These are phyloP conservation scores for Trichoderma citrinoviride DNA, from an alignment of 2,329 filamentous ascomycete species.

Conservation along the genomic window DNA sequence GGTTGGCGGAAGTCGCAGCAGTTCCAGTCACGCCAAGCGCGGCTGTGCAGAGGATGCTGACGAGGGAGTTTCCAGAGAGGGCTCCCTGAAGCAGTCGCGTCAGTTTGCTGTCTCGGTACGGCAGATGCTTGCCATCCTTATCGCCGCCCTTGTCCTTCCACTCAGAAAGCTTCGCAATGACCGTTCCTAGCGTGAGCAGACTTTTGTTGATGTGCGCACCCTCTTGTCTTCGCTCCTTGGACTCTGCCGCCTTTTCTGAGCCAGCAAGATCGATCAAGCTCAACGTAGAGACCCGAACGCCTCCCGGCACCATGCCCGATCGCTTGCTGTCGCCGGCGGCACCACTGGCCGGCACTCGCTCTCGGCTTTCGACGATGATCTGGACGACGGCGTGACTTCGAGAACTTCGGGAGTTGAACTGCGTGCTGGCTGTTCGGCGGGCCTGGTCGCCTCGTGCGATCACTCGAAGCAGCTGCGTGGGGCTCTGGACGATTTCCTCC, in stretches of 20 bases:
- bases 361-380: slow-evolving; percentile 95
- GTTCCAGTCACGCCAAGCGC: slow-evolving; percentile 78
- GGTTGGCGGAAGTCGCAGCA: slow-evolving; percentile 66
- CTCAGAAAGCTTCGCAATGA: slow-evolving; percentile 89
- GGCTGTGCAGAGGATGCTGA: slow-evolving; percentile 97
- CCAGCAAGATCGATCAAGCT: slow-evolving; percentile 95
- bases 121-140: slow-evolving; percentile 87
- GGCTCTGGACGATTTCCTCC: slow-evolving; percentile 97
- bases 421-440: slow-evolving; percentile 85
- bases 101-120: slow-evolving; percentile 96
- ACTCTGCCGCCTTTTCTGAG: slow-evolving; percentile 92
- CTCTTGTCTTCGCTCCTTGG: slow-evolving; percentile 89
- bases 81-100: slow-evolving; percentile 90
- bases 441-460: slow-evolving; percentile 93
- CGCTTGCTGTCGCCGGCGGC: slow-evolving; percentile 54
- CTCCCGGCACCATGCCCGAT: slow-evolving; percentile 71
- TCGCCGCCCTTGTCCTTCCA: slow-evolving; percentile 78
- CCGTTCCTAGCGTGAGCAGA: slow-evolving; percentile 87
- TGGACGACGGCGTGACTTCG: slow-evolving; percentile 98
- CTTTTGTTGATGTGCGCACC: slow-evolving; percentile 99
- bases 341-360: slow-evolving; percentile 64
- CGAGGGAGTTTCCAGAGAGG: slow-evolving; percentile 86
- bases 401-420: slow-evolving; percentile 95
- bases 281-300: slow-evolving; percentile 90
- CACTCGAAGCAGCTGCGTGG: slow-evolving; percentile 88